These are phyloP conservation scores for Apiotrichum montevideense DNA, from an alignment of 1,284 basidiomycete genomes.

Conservation along the genomic window DNA sequence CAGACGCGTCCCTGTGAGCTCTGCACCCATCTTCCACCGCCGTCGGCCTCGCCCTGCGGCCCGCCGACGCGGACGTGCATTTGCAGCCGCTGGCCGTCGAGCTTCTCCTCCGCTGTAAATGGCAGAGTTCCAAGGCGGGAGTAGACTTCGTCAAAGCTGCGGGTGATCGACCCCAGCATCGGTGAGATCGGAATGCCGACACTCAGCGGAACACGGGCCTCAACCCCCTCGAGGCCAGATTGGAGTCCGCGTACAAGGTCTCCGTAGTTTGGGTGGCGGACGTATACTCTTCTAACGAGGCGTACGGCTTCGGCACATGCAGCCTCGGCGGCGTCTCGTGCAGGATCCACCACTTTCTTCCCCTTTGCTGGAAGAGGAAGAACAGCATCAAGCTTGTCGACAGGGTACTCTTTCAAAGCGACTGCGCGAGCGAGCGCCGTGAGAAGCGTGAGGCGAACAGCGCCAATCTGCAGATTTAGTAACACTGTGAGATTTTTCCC, in stretches of 20 bases:
- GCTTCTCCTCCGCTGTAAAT: conserved; percentile 74
- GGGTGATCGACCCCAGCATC: conserved; percentile 55
- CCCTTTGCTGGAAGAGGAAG: conserved; percentile 39
- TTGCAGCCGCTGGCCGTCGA: conserved; percentile 82
- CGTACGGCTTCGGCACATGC: conserved; percentile 57
- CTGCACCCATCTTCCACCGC: conserved; percentile 44
- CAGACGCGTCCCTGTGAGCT: conserved; percentile 48
- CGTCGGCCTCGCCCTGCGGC: conserved; percentile 40
- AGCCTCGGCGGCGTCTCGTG: conserved; percentile 50
- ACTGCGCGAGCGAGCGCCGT: conserved; percentile 76
- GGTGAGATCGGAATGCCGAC: conserved; percentile 58
- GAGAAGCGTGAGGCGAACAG: conserved; percentile 74
- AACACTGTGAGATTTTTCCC: no score
- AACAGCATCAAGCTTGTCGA: conserved; percentile 46
- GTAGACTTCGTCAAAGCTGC: conserved; percentile 78
- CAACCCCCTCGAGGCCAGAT: conserved; percentile 59
- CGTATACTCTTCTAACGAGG: conserved; percentile 68
- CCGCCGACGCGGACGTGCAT: conserved; percentile 58
- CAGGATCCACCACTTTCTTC: conserved; percentile 47
- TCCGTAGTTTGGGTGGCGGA: conserved; percentile 81
- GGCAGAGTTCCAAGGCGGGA: conserved; percentile 60
- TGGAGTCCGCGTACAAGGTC: conserved; percentile 65
- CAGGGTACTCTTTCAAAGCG: conserved; percentile 53
- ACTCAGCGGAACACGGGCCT: conserved; percentile 62
- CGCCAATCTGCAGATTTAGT: conserved; percentile 59